phyloP scores from a whole-genome alignment of 2,329 filamentous ascomycete genomes.

The Claviceps fusiformis region DNA sequence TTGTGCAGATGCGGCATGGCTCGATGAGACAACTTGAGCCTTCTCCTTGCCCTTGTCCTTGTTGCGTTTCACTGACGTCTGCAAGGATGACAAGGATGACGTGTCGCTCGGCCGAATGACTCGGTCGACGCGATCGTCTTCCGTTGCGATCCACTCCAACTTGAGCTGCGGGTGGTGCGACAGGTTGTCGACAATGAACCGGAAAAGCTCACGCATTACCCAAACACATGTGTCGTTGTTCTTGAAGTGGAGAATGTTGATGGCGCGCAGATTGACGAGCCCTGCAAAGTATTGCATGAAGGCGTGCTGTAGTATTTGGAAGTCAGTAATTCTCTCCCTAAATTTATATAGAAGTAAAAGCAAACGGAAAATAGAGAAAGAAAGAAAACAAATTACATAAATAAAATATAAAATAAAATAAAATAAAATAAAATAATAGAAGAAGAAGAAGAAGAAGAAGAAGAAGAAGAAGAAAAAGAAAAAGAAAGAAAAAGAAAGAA shows the following conservation, averaged over 20 bases:
- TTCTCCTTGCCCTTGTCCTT: constrained; percentile 25
- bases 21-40: constrained; percentile 8
- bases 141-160: constrained; percentile 45
- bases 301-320: constrained; percentile 30
- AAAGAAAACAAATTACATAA: too few relatives aligned
- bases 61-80: constrained; percentile 15
- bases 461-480: too few relatives aligned
- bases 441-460: too few relatives aligned
- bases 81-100: constrained; percentile 11
- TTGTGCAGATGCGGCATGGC: constrained; percentile 6
- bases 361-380: too few relatives aligned
- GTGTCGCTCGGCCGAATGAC: constrained; percentile 29
- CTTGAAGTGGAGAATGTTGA: constrained; percentile 41
- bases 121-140: constrained; percentile 34
- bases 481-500: background rate
- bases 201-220: constrained; percentile 41
- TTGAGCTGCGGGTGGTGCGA: constrained; percentile 40
- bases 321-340: background rate
- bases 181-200: constrained; percentile 45
- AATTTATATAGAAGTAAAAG: too few relatives aligned
- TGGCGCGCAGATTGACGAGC: constrained; percentile 34
- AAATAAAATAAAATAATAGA: too few relatives aligned
- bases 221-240: constrained; percentile 42
- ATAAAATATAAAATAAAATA: too few relatives aligned
- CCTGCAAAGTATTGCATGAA: constrained; percentile 40